Percentiles rank a stretch among this genome's conserved stretches.
These are phyloP conservation scores for Leccinum pachyderme DNA, from an alignment of 1,284 basidiomycete species.

Conservation along the genomic window DNA sequence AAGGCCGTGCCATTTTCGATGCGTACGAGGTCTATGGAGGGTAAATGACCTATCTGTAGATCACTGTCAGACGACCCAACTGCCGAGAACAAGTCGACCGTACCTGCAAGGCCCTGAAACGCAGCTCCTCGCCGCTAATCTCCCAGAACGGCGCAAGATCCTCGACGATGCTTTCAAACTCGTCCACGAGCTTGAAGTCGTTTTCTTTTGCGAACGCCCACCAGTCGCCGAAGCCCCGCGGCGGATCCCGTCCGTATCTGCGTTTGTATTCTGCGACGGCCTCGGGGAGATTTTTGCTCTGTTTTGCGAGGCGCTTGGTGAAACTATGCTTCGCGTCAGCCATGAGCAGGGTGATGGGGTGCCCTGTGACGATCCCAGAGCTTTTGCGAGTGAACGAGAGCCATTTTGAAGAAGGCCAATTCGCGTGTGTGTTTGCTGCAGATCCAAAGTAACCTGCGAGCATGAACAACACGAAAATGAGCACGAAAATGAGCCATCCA, in stretches of 20 bases:
- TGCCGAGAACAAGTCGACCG: constrained; percentile 11
- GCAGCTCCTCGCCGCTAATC: constrained; percentile 69
- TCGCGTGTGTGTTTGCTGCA: constrained; percentile 16
- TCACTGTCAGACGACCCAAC: constrained; percentile 3
- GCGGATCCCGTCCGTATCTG: constrained; percentile 78
- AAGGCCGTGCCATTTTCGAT: constrained; percentile 62
- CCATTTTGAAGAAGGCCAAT: constrained; percentile 23
- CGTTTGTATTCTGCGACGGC: constrained; percentile 79
- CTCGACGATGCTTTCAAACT: constrained; percentile 80
- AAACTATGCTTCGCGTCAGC: constrained; percentile 70
- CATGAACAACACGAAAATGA: constrained; percentile 53
- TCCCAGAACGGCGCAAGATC: constrained; percentile 84
- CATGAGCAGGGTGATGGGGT: constrained; percentile 85
- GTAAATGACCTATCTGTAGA: constrained; percentile 68
- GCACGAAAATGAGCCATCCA: constrained; percentile 45
- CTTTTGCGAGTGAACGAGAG: constrained; percentile 9
- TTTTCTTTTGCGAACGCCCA: constrained; percentile 77
- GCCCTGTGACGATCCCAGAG: constrained; percentile 36
- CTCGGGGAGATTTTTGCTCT: constrained; percentile 72
- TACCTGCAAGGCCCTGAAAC: constrained; percentile 70
- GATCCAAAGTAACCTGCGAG: constrained; percentile 53
- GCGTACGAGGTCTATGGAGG: constrained; percentile 84
- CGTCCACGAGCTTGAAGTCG: constrained; percentile 81
- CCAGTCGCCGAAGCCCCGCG: constrained; percentile 88
- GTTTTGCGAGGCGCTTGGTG: constrained; percentile 61